Base-by-base conservation (phyloP, 495 filamentous ascomycete species). In the Neurospora sp. region DNA sequence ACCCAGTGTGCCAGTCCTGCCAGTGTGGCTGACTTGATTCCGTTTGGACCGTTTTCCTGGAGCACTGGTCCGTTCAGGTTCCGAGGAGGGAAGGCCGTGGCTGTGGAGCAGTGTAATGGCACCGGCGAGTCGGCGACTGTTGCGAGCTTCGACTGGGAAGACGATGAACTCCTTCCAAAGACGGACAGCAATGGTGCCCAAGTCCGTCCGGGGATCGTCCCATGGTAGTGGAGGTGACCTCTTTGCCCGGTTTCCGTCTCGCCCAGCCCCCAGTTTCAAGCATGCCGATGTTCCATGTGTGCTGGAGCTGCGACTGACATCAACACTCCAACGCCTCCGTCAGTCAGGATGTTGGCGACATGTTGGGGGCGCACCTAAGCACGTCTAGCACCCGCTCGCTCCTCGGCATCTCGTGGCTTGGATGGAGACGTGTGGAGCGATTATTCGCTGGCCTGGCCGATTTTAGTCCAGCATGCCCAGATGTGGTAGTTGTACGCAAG, bases 371-470 rank as follows among this genome's bases (percentile, higher is more conserved):
- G 54, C 54, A 62, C 54, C 23, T 62, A 62, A 62, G 54, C 54
- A 62, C 23, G 54, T 62, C 54, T 31, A 62, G 54, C 23, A 31
- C 54, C 54, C 54, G 54, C 54, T 62, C 23, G 54, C 54, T 62
- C 54, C 54, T 62, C 54, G 54, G 54, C 54, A 66, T 35, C 54
- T 66, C 54, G 18, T 66, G 27, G 54, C 14, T 66, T 44, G 72
- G 44, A 31, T 69, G 38, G 35, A 76, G 75, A 79, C 78, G 79
- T 80, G 79, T 77, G 76, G 73, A 39, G 71, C 31, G 72, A 72
- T 46, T 20, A 79, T 79, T 80, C 73, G 77, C 74, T 76, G 70
- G 27, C 54, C 27, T 66, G 27, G 54, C 54, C 54, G 27, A 66
- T 66, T 62, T 66, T 14, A 66, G 27, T 66, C 54, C 54, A 66